Evolutionary conservation across 2,329 filamentous ascomycete species (phyloP).

Genomic region (Xylariaceae sp.): DNA sequence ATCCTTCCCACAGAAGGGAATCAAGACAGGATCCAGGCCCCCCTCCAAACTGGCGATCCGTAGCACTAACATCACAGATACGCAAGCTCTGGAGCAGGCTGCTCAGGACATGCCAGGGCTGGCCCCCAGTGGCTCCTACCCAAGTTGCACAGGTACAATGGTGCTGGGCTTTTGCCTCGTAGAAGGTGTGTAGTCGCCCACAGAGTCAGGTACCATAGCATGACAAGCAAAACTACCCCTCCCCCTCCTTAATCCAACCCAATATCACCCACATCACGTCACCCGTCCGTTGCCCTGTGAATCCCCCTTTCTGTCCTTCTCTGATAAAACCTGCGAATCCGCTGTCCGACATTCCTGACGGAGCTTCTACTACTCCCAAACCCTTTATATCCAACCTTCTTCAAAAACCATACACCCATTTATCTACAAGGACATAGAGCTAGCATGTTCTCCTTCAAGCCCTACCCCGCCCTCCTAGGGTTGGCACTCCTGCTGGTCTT

Average conservation of each 20-base stretch:
- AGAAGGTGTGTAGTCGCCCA: too few relatives aligned
- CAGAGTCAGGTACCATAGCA: too few relatives aligned
- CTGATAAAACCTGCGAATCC: not conserved
- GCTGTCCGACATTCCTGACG: not conserved
- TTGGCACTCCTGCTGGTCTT: conserved; percentile 61
- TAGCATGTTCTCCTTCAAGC: conserved; percentile 45
- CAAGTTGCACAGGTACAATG: too few relatives aligned
- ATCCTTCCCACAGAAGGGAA: conserved; percentile 6
- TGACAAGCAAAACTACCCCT: conserved; percentile 1
- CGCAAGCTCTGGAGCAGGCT: not conserved
- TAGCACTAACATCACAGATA: not conserved
- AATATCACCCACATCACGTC: conserved; percentile 17
- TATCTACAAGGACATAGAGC: too few relatives aligned
- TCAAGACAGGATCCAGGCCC: too few relatives aligned
- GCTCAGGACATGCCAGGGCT: not conserved
- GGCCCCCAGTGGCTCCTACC: too few relatives aligned
- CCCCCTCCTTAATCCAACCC: conserved; percentile 1
- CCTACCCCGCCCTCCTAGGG: conserved; percentile 48
- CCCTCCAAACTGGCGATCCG: not conserved
- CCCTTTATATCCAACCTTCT: too few relatives aligned
- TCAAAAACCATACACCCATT: too few relatives aligned
- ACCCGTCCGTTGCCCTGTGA: conserved; percentile 2
- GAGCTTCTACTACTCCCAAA: too few relatives aligned
- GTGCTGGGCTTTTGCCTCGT: too few relatives aligned
- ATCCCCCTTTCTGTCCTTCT: not conserved